These are phyloP conservation scores for Fusarium proliferatum DNA, from an alignment of 2,329 filamentous ascomycete genomes.

Conservation along the genomic window DNA sequence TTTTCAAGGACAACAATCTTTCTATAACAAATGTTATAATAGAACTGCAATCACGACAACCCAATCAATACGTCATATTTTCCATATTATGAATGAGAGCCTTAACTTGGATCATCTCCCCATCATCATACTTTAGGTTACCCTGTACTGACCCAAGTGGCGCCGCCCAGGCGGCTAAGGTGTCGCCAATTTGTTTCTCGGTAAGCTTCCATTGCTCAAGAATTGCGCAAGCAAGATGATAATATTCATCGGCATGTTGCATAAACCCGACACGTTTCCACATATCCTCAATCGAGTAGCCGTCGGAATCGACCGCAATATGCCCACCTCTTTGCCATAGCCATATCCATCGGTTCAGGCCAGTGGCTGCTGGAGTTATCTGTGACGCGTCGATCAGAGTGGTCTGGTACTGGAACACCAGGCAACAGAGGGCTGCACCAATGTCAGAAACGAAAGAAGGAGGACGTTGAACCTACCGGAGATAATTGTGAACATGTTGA, in stretches of 20 bases:
- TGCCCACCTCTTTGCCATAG: not conserved
- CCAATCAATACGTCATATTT: not conserved
- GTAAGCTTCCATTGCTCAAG: not conserved
- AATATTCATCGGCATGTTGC: not conserved
- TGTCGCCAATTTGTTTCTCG: not conserved
- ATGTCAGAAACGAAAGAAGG: not conserved
- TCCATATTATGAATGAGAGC: not conserved
- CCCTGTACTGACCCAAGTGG: not conserved
- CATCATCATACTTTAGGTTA: not conserved
- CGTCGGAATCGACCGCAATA: fast-evolving
- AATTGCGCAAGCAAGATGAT: not conserved
- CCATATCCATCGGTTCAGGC: not conserved
- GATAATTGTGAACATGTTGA: not conserved
- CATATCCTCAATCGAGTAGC: not conserved
- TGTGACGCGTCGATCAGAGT: not conserved
- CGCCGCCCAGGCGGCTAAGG: not conserved
- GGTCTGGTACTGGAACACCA: not conserved
- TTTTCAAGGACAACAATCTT: no score
- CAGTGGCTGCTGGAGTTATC: not conserved
- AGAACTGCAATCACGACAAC: not conserved
- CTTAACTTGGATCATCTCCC: not conserved
- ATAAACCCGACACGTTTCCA: not conserved
- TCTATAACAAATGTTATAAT: no score
- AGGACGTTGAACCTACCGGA: not conserved
- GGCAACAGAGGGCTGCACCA: not conserved